Conservation (phyloP, 2,329 filamentous ascomycete genomes). For the Tolypocladium nubicola region DNA sequence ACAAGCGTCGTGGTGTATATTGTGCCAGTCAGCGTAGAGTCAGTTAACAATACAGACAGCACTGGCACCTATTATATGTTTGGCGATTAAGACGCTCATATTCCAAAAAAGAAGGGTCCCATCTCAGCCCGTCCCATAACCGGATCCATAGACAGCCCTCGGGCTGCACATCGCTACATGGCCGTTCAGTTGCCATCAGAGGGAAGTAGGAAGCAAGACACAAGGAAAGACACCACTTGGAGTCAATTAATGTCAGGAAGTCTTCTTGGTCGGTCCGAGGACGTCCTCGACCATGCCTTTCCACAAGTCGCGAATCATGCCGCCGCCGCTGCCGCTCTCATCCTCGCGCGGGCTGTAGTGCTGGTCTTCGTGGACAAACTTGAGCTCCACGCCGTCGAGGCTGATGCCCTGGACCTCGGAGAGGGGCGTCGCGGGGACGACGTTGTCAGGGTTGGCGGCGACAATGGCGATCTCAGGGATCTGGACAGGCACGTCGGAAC, state of each 20-base stretch:
- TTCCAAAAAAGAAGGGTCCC: background rate
- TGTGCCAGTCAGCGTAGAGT: background rate
- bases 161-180: background rate
- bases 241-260: background rate
- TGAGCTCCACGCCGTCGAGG: constrained; percentile 44
- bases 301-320: constrained; percentile 45
- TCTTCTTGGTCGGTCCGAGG: constrained; percentile 14
- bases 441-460: constrained; percentile 43
- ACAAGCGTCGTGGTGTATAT: background rate
- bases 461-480: constrained; percentile 41
- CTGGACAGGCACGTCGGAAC: constrained; percentile 28
- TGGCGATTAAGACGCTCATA: background rate
- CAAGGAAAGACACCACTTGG: background rate
- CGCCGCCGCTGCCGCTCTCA: constrained; percentile 18
- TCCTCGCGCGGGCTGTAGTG: constrained; percentile 14
- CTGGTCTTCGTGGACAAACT: constrained; percentile 32
- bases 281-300: constrained; percentile 45
- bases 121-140: background rate
- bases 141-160: background rate
- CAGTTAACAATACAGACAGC: background rate
- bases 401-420: constrained; percentile 49
- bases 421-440: constrained; percentile 38
- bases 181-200: background rate
- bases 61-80: background rate
- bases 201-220: constrained; percentile 1